phyloP scores from a whole-genome alignment of 495 filamentous ascomycete species.

The Lophiotrema nucula region DNA sequence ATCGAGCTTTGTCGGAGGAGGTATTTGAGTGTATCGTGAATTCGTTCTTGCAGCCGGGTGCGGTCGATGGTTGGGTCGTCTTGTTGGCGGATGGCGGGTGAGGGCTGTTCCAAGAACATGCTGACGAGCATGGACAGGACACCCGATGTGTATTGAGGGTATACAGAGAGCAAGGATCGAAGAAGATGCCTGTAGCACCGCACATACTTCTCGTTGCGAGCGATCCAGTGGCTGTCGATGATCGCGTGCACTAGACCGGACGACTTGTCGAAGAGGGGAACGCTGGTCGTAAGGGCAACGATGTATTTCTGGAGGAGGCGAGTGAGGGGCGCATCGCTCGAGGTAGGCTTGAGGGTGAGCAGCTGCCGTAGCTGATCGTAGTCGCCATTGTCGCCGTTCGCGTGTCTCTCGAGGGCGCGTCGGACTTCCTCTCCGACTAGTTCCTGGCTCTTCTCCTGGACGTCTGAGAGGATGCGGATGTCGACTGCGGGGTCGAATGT shows the following conservation, averaged over 20 bases:
- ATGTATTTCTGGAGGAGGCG: conserved; percentile 68
- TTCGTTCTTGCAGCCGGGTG: conserved; percentile 61
- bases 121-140: conserved; percentile 78
- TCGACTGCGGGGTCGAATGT: conserved; percentile 73
- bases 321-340: conserved; percentile 51
- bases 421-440: conserved; percentile 68
- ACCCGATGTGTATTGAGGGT: conserved; percentile 60
- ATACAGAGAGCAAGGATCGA: conserved; percentile 74
- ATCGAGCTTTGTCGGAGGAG: conserved; percentile 75
- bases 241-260: conserved; percentile 70
- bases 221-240: conserved; percentile 77
- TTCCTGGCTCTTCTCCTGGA: conserved; percentile 57
- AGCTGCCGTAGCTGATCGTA: conserved; percentile 73
- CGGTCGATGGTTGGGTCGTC: conserved; percentile 59
- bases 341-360: conserved; percentile 51
- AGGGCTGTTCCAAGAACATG: conserved; percentile 60
- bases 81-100: conserved; percentile 56
- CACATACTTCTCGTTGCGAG: conserved; percentile 76
- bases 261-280: conserved; percentile 69
- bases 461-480: conserved; percentile 55
- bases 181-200: conserved; percentile 77
- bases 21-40: conserved; percentile 73
- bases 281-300: conserved; percentile 71
- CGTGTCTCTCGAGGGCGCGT: conserved; percentile 67
- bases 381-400: conserved; percentile 63